These are phyloP conservation scores for Phytopythium kandeliae DNA, from an alignment of 352 stramenopile genomes.

Conservation along the genomic window DNA sequence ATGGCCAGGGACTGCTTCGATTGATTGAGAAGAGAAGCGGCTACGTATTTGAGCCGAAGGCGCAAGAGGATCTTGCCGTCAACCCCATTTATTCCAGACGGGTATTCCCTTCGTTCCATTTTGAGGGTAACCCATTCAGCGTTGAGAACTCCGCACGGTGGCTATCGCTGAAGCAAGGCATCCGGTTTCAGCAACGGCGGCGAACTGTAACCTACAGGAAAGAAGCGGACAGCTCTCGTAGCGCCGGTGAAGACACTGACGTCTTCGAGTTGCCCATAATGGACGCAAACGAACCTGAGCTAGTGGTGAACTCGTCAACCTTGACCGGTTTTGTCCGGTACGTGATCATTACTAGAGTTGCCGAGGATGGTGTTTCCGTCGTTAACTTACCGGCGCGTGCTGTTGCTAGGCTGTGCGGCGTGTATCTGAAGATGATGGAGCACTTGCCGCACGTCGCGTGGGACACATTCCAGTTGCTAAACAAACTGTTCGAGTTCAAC, in stretches of 20 bases:
- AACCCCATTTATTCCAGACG: conserved; percentile 63
- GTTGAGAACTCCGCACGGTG: conserved; percentile 41
- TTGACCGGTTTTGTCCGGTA: conserved; percentile 70
- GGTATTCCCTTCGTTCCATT: conserved; percentile 61
- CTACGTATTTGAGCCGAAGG: conserved; percentile 53
- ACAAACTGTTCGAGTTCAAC: conserved; percentile 78
- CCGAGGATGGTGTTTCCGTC: too few species aligned
- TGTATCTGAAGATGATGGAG: conserved; percentile 88
- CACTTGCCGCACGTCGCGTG: conserved; percentile 64
- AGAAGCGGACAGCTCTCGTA: not conserved
- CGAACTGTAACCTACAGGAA: conserved; percentile 1
- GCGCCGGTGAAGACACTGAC: not conserved
- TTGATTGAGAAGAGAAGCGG: conserved; percentile 79
- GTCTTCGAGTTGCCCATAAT: conserved; percentile 15
- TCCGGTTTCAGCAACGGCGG: conserved; percentile 32
- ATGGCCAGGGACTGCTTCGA: conserved; percentile 38
- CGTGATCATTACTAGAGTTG: not conserved
- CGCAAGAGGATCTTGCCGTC: conserved; percentile 27
- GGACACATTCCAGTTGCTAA: conserved; percentile 65
- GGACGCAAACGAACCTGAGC: conserved; percentile 39
- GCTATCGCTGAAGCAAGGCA: conserved; percentile 52
- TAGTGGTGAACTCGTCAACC: conserved; percentile 70
- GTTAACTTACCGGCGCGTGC: not conserved
- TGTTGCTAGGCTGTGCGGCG: conserved; percentile 51
- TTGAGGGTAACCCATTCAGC: conserved; percentile 60